Base-by-base conservation (phyloP, 352 stramenopile genomes). In the Phytophthora crassamura region DNA sequence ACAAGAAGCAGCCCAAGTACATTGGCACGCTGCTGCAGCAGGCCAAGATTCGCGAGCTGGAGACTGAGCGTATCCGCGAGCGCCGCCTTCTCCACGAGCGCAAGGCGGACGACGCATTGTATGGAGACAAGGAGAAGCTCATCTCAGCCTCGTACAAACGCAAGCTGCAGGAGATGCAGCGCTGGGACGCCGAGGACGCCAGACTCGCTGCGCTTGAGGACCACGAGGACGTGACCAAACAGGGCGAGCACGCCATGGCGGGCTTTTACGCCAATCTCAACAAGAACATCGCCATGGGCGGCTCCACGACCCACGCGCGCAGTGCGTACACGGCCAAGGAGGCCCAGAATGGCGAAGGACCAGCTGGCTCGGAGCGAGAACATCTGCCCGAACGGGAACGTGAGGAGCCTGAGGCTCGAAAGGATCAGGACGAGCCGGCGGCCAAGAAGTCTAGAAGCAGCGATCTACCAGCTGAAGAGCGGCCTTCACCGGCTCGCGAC, bases 201-300 rank as follows among this genome's bases (percentile, higher is more conserved):
- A 77, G 83, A 1, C 71, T 94, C 36, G 86, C 88, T 22, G 74
- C 66, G 1, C 40, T 89, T 43, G 84, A 95, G 51, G 85, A 85
- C 3, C 66, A 76, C 1, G 83, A 95, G 34, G 85, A 96, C 39
- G 83, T 93, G 32, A 86, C 81, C 8, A 92, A 91, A 72, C 84
- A 87, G 16, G 80, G 78, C 14, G 75, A 78, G 41, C 59, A 85
- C 56, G 88, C 83, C 18, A 95, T 97, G 83, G 83, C 84, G 25
- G 83, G 84, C 10, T 98, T 98, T 67, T 98, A 97, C 67, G 82
- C 89, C 12, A 97, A 97, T 62, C 64, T 98, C 35, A 97, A 88
- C 42, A 97, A 95, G 70, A 98, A 98, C 67, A 93, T 98, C 65
- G 86, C 88, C 10, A 97, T 97, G 91, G 91, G 91, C 36, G 87